phyloP scores from a whole-genome alignment of 177 flowering plant genomes.

The Vitis hybrid region DNA sequence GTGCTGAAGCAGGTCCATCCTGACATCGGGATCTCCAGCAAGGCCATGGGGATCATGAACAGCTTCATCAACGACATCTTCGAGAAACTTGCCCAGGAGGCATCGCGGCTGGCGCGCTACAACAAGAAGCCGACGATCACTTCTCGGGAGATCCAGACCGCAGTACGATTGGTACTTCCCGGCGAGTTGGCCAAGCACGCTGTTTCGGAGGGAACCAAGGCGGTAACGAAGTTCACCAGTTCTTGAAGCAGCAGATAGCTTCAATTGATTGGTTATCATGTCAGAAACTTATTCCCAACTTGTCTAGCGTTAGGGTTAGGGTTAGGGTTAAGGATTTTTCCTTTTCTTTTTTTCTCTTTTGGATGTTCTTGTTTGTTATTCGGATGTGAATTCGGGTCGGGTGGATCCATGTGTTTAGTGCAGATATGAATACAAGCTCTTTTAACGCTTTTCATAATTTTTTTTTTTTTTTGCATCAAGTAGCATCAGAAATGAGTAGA shows the following conservation, averaged over 20 bases:
- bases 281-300: background rate
- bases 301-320: background rate
- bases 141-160: slow-evolving; percentile 72
- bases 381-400: too few species aligned
- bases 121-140: slow-evolving; percentile 80
- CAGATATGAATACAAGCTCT: too few species aligned
- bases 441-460: too few species aligned
- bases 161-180: slow-evolving; percentile 64
- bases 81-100: slow-evolving; percentile 68
- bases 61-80: slow-evolving; percentile 70
- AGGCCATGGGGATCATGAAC: slow-evolving; percentile 81
- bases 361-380: too few species aligned
- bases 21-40: slow-evolving; percentile 70
- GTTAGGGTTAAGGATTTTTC: background rate
- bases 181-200: slow-evolving; percentile 79
- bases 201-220: slow-evolving; percentile 78
- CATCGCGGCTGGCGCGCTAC: slow-evolving; percentile 59
- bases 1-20: slow-evolving; percentile 75
- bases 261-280: background rate
- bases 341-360: too few species aligned
- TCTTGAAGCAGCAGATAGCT: slow-evolving; percentile 21
- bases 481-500: too few species aligned
- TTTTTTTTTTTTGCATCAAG: too few species aligned
- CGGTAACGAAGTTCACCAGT: slow-evolving; percentile 73
- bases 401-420: too few species aligned